phyloP scores from a whole-genome alignment of 495 filamentous ascomycete genomes.

The Xylaria telfairii region DNA sequence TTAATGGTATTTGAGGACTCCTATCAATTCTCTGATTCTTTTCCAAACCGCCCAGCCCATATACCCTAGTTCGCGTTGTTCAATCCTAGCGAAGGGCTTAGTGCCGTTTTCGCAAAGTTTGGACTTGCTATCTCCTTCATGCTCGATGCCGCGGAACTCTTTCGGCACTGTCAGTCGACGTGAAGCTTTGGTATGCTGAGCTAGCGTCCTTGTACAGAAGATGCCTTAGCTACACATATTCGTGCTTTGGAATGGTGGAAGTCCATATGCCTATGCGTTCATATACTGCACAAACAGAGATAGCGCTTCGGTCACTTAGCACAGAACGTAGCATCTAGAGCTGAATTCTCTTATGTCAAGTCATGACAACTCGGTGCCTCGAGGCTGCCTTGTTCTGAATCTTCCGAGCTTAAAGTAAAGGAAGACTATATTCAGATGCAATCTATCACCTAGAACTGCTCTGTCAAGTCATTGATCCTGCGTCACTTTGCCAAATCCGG shows the following conservation, averaged over 20 bases:
- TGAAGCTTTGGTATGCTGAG: constrained; percentile 18
- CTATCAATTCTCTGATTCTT: background rate
- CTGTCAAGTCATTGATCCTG: constrained; percentile 26
- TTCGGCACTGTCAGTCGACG: constrained; percentile 20
- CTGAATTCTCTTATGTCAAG: constrained; percentile 26
- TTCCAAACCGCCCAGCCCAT: background rate
- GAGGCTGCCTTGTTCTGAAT: background rate
- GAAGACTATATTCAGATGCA: constrained; percentile 16
- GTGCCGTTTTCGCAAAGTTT: constrained; percentile 23
- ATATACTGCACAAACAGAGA: constrained; percentile 26
- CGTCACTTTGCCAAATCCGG: constrained; percentile 28
- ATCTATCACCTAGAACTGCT: constrained; percentile 23
- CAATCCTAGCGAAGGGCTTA: background rate
- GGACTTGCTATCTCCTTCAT: constrained; percentile 26
- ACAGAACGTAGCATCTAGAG: constrained; percentile 31
- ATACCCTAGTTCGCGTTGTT: background rate
- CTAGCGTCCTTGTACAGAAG: constrained; percentile 19
- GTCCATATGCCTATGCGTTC: constrained; percentile 29
- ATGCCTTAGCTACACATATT: constrained; percentile 33
- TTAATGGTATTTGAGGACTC: constrained; percentile 6
- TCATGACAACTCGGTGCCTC: constrained; percentile 18
- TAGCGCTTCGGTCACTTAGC: constrained; percentile 29
- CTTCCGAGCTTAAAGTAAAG: background rate
- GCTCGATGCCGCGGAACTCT: constrained; percentile 26
- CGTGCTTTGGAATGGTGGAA: constrained; percentile 32